Base-by-base conservation (phyloP, 345 rosid species). In the Arabidopsis arenosa region DNA sequence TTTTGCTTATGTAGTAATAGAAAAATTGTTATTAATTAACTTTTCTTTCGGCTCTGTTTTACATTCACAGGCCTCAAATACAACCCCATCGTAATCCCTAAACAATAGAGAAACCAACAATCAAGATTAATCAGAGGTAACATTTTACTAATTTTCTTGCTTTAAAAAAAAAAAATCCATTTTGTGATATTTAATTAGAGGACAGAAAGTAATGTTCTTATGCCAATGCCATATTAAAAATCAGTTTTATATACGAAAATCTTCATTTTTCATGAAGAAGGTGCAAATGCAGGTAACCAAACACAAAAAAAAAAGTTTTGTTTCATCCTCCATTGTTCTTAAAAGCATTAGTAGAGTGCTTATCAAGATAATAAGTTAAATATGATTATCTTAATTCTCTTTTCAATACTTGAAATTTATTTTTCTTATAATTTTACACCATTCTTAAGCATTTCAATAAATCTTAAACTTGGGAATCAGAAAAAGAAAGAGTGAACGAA, bases 41-140 rank as follows among this genome's bases (percentile, higher is more conserved):
- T 14, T 60, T 59, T 18, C 14, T 1, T 75, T 61, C 1, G 36
- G 6, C 17, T 75, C 26, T 61, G 52, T 21, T 75, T 58, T 23
- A 67, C 37, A 68, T 75, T 43, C 23, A 41, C 75, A 76, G 70
- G 65, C 49, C 70, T 68, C 63, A 68, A 55, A 53, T 21, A 61
- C 43, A 61, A 75, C 3, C 3, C 40, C 43, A 68, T 33, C 8
- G 57, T 48, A 47, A 62, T 53, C 32, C 48, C 3, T 21, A 58
- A 40, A 32, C 68, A 58, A 17, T 68, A 67, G 56, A 60, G 35
- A 75, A 74, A 21, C 47, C 60, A 32, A 10, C 36, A 40, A 49
- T 51, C 74, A 68, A 75, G 62, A 75, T 30, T 11, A 21, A 43
- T 32, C 60, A 43, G 18, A 75, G 74, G 79, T 68, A 51, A 45